A percentile compares a stretch with the other conserved stretches of the same genome.
Conservation (phyloP, 176 grass and related monocot species). For the Avena atlantica region DNA sequence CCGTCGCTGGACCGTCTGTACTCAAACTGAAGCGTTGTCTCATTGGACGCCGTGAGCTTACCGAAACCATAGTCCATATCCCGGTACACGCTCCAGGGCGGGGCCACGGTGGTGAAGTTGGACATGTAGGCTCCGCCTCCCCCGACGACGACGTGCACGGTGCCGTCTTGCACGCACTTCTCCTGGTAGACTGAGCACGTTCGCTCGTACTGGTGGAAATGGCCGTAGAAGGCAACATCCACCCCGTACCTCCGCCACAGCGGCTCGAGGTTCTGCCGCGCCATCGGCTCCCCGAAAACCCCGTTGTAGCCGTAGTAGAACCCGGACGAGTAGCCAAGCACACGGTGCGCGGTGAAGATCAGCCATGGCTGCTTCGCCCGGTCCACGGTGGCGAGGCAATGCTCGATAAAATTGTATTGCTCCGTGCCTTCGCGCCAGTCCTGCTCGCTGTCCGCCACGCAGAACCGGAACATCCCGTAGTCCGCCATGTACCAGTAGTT, state of each 20-base stretch:
- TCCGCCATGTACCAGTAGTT: constrained; percentile 83
- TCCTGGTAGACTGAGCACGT: constrained; percentile 79
- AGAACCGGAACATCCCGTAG: constrained; percentile 93
- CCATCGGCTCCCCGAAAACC: constrained; percentile 67
- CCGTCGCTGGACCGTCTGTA: constrained; percentile 69
- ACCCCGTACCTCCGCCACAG: constrained; percentile 81
- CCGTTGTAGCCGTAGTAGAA: constrained; percentile 46
- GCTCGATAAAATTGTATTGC: constrained; percentile 78
- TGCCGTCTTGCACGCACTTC: constrained; percentile 51
- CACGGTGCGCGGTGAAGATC: constrained; percentile 83
- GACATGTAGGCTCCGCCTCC: constrained; percentile 69
- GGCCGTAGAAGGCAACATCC: constrained; percentile 80
- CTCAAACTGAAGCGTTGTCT: constrained; percentile 74
- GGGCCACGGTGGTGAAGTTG: constrained; percentile 50
- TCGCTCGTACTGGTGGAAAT: constrained; percentile 90
- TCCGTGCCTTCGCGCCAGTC: constrained; percentile 89
- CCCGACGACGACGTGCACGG: constrained; percentile 80
- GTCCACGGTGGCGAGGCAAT: constrained; percentile 74
- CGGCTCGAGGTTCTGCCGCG: constrained; percentile 64
- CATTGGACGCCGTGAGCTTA: constrained; percentile 66
- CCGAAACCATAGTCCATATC: constrained; percentile 70
- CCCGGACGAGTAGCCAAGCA: constrained; percentile 82
- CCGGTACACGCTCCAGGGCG: constrained; percentile 73
- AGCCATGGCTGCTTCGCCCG: constrained; percentile 86
- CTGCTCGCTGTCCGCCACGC: constrained; percentile 83